Evolutionary conservation across 805 yeast species (phyloP).

Genomic region (Wickerhamiella hasegawae): DNA sequence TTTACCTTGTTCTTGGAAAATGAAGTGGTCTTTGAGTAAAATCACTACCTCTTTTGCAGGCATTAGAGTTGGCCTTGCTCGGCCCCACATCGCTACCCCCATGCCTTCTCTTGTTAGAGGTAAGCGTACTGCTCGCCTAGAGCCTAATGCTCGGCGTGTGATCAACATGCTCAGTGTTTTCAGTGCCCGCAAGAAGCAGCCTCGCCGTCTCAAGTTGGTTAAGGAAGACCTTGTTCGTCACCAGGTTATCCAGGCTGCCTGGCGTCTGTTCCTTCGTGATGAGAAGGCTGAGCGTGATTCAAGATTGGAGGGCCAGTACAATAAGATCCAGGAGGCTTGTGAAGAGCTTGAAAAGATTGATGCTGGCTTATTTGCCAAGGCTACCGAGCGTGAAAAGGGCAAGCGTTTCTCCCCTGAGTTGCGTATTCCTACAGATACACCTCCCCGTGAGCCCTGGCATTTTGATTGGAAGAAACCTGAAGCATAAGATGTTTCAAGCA

Average conservation of each 20-base stretch:
- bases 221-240: conserved; percentile 78
- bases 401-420: conserved; percentile 68
- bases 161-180: conserved; percentile 58
- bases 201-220: conserved; percentile 57
- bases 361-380: conserved; percentile 43
- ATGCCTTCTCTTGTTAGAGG: no score
- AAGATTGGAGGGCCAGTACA: conserved; percentile 37
- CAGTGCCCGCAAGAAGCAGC: conserved; percentile 79
- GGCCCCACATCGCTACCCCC: no score
- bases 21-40: no score
- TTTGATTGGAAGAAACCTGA: conserved; percentile 24
- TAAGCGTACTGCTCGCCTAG: conserved; percentile 31
- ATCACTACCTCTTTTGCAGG: no score
- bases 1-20: no score
- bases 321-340: conserved; percentile 55
- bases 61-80: no score
- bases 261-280: conserved; percentile 48
- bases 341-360: conserved; percentile 33
- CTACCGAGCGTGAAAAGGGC: conserved; percentile 38
- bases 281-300: conserved; percentile 27
- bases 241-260: conserved; percentile 64
- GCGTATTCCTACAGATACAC: conserved; percentile 79
- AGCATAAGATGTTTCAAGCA: no score
- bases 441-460: conserved; percentile 71
- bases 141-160: conserved; percentile 33